Percentiles rank a stretch among this genome's conserved stretches.
Evolutionary conservation across 257 asterid species (phyloP).

Genomic region (Cruciata laevipes): DNA sequence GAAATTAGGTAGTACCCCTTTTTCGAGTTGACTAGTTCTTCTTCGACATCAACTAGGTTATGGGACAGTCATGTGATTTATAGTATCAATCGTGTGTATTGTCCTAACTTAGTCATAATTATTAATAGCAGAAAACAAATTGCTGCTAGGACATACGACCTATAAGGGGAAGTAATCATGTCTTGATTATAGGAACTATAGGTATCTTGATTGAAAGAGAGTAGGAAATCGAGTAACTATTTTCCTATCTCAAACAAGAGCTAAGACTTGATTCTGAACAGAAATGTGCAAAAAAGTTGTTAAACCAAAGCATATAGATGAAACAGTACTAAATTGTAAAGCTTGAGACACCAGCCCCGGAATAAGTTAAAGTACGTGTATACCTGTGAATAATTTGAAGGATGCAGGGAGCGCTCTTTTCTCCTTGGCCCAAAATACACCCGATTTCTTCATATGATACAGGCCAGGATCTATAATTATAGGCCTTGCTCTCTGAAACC

Average conservation of each 20-base stretch:
- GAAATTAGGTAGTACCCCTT: not conserved
- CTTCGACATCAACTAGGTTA: not conserved
- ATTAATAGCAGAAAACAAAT: not conserved
- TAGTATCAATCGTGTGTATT: not conserved
- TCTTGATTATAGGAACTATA: not conserved
- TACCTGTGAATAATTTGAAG: conserved; percentile 84
- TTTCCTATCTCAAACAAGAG: not conserved
- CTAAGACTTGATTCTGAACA: too few relatives aligned
- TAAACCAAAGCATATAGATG: not conserved
- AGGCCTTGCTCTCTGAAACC: conserved; percentile 80
- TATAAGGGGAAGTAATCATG: not conserved
- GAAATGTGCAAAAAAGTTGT: not conserved
- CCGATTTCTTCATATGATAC: conserved; percentile 78
- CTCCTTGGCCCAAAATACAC: conserved; percentile 98
- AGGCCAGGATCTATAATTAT: conserved; percentile 85
- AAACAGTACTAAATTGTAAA: too few relatives aligned
- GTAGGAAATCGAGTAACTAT: too few relatives aligned
- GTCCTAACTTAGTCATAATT: not conserved
- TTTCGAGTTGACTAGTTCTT: not conserved
- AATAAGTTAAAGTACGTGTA: not conserved
- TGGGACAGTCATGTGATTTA: not conserved
- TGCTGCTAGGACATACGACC: not conserved
- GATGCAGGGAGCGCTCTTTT: conserved; percentile 82
- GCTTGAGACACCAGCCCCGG: not conserved
- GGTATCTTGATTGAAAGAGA: not conserved